Evolutionary conservation across 2,329 filamentous ascomycete species (phyloP), one percentile per base, ranked within the genome.

Genomic region (Rachicladosporium sp.): DNA sequence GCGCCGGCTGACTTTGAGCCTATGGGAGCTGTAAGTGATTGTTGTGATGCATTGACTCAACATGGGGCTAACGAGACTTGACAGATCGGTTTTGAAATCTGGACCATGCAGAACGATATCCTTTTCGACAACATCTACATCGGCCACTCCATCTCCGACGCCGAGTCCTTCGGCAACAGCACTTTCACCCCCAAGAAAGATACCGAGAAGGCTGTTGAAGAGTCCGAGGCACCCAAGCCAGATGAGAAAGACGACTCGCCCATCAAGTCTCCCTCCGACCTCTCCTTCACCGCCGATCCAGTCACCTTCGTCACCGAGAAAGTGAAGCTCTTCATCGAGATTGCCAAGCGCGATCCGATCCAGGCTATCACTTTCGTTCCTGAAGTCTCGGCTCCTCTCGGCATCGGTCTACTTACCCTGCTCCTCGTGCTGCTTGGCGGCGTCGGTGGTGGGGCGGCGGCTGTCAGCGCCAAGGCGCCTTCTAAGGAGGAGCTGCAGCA

Each of bases 51-150:
- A 35, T 35, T 35, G 33, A 15, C 3, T 11, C 33, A 12, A 19
- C 15, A 19, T 19, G 15, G 15, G 11, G 10, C 48, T 52, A 36
- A 53, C 34, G 10, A 27, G 15, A 9, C 35, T 15, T 34, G 15
- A 12, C 58, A 87, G 82, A 88, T 96, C 68, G 91, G 91, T 55
- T 96, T 96, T 58, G 91, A 98, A 68, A 89, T 98, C 69, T 98
- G 91, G 91, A 96, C 91, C 57, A 98, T 98, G 91, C 89, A 95
- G 70, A 93, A 80, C 64, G 83, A 95, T 61, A 96, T 98, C 55
- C 81, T 95, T 57, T 96, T 98, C 57, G 86, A 96, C 78, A 98
- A 98, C 80, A 93, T 98, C 73, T 98, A 96, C 77, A 87, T 98
- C 62, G 91, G 91, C 48, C 91, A 98, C 78, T 96, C 89, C 12